Percentiles rank a stretch among this genome's conserved stretches.
phyloP scores from a whole-genome alignment of 73 alveolate species.

The Diophrys appendiculata region DNA sequence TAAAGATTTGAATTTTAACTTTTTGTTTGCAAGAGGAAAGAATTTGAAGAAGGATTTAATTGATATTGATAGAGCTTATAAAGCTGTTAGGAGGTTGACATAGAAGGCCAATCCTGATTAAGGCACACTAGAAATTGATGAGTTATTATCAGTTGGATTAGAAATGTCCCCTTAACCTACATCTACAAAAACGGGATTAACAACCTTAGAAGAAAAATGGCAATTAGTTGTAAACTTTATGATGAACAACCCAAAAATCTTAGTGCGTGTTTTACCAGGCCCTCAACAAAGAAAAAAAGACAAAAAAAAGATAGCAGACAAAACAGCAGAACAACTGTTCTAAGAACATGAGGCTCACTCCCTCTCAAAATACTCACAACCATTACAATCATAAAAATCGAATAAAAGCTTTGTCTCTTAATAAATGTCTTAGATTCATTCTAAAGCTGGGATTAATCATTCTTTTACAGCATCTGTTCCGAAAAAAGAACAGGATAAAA shows the following conservation, averaged over 20 bases:
- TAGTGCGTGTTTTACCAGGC: not conserved
- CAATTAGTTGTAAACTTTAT: not conserved
- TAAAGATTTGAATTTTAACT: not conserved
- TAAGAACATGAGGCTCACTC: too few relatives aligned
- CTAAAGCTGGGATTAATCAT: too few relatives aligned
- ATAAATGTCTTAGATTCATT: too few relatives aligned
- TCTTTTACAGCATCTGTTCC: too few relatives aligned
- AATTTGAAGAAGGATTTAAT: not conserved
- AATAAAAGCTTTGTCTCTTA: too few relatives aligned
- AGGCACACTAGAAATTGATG: not conserved
- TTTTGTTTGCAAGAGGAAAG: conserved; percentile 6
- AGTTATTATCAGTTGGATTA: not conserved
- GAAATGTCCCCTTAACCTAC: too few relatives aligned
- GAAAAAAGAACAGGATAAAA: too few relatives aligned
- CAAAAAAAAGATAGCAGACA: too few relatives aligned
- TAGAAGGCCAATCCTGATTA: not conserved
- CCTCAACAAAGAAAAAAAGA: not conserved
- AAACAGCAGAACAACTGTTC: too few relatives aligned
- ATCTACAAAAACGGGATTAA: not conserved
- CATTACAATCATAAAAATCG: too few relatives aligned
- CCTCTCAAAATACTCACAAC: too few relatives aligned
- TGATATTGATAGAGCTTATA: not conserved
- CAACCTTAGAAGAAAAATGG: conserved; percentile 3
- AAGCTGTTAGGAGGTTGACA: not conserved
- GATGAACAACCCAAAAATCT: conserved; percentile 2